These are phyloP conservation scores for Lanmaoa pseudosensibilis DNA, from an alignment of 768 basidiomycete genomes.

Conservation along the genomic window DNA sequence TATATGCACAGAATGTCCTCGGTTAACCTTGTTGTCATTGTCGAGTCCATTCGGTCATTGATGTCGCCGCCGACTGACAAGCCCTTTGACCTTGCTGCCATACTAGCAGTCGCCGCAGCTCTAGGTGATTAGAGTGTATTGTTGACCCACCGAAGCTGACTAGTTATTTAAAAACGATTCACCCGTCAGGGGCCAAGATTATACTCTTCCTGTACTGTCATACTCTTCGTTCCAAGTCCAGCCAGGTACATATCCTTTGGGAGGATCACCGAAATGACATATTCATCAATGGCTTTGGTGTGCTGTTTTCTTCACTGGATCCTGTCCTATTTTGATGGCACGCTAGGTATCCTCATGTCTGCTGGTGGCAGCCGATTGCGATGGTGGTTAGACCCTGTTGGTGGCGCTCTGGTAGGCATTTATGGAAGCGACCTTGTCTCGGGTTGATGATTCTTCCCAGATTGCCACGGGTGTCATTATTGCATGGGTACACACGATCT, in stretches of 20 bases:
- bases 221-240: conserved; percentile 74
- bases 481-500: conserved; percentile 76
- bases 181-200: conserved; percentile 69
- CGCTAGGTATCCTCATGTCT: conserved; percentile 76
- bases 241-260: conserved; percentile 94
- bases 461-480: conserved; percentile 78
- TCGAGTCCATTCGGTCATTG: conserved; percentile 79
- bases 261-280: conserved; percentile 95
- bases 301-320: conserved; percentile 12
- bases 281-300: conserved; percentile 80
- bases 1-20: conserved; percentile 69
- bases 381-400: conserved; percentile 86
- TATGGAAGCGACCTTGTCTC: not conserved
- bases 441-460: conserved; percentile 36
- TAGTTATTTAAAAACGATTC: not conserved
- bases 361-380: conserved; percentile 73
- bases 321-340: not conserved
- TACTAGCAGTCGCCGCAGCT: conserved; percentile 81
- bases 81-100: conserved; percentile 74
- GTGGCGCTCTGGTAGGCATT: conserved; percentile 65
- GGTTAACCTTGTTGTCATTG: conserved; percentile 88
- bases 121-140: conserved; percentile 45
- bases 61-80: conserved; percentile 55
- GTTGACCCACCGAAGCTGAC: not conserved
- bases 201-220: conserved; percentile 85